Conservation (phyloP, 495 filamentous ascomycete species). For the Podospora tetraspora region DNA sequence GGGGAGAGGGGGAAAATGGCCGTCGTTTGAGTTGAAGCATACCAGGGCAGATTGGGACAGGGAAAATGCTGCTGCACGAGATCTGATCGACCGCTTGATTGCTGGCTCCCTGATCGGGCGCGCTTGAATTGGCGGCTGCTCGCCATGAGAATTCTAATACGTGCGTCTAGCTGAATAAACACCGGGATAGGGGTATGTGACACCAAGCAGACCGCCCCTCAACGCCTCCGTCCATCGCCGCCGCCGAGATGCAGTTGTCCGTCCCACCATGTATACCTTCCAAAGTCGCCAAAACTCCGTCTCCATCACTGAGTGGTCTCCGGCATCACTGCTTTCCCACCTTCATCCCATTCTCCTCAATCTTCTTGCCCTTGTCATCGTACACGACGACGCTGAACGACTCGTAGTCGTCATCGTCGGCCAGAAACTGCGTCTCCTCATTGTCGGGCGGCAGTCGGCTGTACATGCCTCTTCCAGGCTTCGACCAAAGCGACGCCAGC, state of each 20-base stretch:
- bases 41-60: not conserved
- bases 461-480: constrained; percentile 54
- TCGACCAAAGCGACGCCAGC: constrained; percentile 58
- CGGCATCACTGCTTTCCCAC: constrained; percentile 10
- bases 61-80: not conserved
- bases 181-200: not conserved
- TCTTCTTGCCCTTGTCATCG: constrained; percentile 36
- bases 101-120: not conserved
- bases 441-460: constrained; percentile 38
- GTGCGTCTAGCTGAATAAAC: not conserved
- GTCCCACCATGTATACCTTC: not conserved
- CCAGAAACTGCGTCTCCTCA: constrained; percentile 41
- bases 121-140: not conserved
- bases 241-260: not conserved
- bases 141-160: not conserved
- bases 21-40: not conserved
- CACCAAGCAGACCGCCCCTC: not conserved
- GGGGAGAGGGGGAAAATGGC: not conserved
- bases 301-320: not conserved
- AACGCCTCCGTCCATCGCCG: not conserved
- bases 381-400: constrained; percentile 49
- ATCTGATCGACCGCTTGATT: not conserved
- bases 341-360: constrained; percentile 33
- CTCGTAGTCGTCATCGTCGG: constrained; percentile 46
- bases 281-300: not conserved